Evolutionary conservation across 2,329 filamentous ascomycete genomes (phyloP).

Genomic region (Aspergillus brasiliensis): DNA sequence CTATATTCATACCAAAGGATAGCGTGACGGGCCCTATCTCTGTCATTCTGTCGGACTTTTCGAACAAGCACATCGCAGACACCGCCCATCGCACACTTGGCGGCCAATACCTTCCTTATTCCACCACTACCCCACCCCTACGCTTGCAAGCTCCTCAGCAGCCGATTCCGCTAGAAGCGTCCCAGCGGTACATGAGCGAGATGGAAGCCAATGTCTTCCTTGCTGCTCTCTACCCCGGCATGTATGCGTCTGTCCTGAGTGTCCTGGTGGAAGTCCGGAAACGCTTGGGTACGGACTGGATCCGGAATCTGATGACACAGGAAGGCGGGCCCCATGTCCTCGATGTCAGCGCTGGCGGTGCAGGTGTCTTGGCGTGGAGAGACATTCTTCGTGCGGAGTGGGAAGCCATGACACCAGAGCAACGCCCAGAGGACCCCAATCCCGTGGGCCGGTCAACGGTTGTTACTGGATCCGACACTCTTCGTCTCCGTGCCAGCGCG

Average conservation of each 20-base stretch:
- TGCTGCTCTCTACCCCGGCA: conserved; percentile 61
- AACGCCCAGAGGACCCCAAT: conserved; percentile 43
- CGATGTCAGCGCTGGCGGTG: conserved; percentile 64
- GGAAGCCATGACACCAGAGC: conserved; percentile 62
- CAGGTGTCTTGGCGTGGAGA: conserved; percentile 63
- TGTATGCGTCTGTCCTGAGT: conserved; percentile 60
- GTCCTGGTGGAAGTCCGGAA: conserved; percentile 62
- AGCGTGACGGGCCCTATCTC: conserved; percentile 71
- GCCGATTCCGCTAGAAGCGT: conserved; percentile 59
- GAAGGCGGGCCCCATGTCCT: conserved; percentile 60
- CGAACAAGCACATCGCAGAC: conserved; percentile 73
- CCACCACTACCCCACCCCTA: conserved; percentile 67
- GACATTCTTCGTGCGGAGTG: conserved; percentile 81
- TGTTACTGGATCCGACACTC: conserved; percentile 71
- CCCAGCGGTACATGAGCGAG: conserved; percentile 59
- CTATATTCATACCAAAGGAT: conserved; percentile 72
- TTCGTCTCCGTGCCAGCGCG: conserved; percentile 73
- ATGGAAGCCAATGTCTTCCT: conserved; percentile 65
- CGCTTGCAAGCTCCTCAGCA: conserved; percentile 54
- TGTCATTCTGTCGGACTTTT: conserved; percentile 65
- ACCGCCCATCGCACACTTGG: conserved; percentile 76
- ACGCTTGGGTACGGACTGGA: conserved; percentile 61
- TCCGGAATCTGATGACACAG: conserved; percentile 57
- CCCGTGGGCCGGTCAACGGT: conserved; percentile 73
- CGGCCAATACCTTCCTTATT: conserved; percentile 73